A percentile compares a stretch with the other conserved stretches of the same genome.
These are phyloP conservation scores for Hamigera avellanea DNA, from an alignment of 495 filamentous ascomycete genomes.

Conservation along the genomic window DNA sequence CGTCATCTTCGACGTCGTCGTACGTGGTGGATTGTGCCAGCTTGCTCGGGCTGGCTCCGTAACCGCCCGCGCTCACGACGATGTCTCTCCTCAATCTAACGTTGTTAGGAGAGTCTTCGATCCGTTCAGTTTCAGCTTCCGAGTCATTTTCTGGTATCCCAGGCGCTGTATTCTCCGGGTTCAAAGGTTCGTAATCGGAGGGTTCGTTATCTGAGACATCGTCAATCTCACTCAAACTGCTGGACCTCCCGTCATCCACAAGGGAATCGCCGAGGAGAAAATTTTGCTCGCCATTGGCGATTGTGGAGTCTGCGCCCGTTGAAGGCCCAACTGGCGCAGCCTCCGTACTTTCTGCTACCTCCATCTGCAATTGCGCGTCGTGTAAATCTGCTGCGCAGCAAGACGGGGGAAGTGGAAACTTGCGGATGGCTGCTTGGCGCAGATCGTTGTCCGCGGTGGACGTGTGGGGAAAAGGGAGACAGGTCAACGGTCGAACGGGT, in stretches of 20 bases:
- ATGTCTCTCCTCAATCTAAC: conserved; percentile 48
- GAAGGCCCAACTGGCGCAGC: conserved; percentile 22
- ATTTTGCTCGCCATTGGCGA: conserved; percentile 29
- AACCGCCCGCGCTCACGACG: conserved; percentile 36
- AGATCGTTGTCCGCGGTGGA: conserved; percentile 6
- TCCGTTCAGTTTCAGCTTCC: conserved; percentile 94
- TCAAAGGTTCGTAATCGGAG: conserved; percentile 42
- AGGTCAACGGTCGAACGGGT: conserved; percentile 12
- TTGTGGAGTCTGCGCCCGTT: conserved; percentile 20
- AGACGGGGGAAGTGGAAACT: conserved; percentile 2
- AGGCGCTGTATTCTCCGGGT: conserved; percentile 21
- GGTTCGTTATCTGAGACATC: conserved; percentile 54
- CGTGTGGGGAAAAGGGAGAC: conserved; percentile 12
- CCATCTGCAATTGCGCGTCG: conserved; percentile 16
- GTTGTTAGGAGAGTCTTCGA: conserved; percentile 85
- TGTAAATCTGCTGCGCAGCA: background rate
- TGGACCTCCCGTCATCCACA: conserved; percentile 41
- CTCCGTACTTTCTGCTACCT: conserved; percentile 32
- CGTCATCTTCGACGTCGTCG: conserved; percentile 31
- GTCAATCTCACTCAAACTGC: conserved; percentile 87
- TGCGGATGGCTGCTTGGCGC: conserved; percentile 5
- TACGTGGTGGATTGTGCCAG: conserved; percentile 41
- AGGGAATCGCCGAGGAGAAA: conserved; percentile 26
- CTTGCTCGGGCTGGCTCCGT: conserved; percentile 58
- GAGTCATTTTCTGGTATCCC: conserved; percentile 59